These are phyloP conservation scores for Suillus bovinus DNA, from an alignment of 768 basidiomycete species.

Conservation along the genomic window DNA sequence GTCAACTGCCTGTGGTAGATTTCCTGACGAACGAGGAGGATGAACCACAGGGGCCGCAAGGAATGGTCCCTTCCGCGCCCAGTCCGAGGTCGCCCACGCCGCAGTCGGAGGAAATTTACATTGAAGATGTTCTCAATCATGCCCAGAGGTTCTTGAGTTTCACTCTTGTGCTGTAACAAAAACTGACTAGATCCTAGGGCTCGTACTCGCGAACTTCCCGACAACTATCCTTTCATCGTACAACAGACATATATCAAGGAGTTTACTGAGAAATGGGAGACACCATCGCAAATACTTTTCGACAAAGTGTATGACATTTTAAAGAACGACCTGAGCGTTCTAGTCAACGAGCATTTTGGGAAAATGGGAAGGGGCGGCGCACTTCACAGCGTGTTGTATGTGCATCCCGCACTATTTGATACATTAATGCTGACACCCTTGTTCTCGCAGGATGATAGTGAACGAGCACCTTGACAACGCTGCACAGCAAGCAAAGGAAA, in stretches of 20 bases:
- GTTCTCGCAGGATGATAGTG: constrained; percentile 43
- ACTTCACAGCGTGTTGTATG: constrained; percentile 41
- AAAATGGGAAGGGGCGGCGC: constrained; percentile 53
- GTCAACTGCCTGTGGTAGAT: constrained; percentile 7
- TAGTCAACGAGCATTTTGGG: constrained; percentile 52
- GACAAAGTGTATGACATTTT: constrained; percentile 39
- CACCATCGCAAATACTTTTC: constrained; percentile 49
- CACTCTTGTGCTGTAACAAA: background rate
- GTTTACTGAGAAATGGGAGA: constrained; percentile 48
- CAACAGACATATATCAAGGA: constrained; percentile 48
- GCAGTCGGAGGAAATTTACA: constrained; percentile 36
- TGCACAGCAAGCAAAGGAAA: constrained; percentile 37
- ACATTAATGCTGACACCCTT: background rate
- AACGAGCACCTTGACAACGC: constrained; percentile 50
- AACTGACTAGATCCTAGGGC: constrained; percentile 42
- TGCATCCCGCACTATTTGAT: background rate
- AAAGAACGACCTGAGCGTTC: constrained; percentile 36
- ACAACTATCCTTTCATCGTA: constrained; percentile 64
- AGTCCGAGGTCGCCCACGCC: constrained; percentile 5
- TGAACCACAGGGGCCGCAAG: constrained; percentile 5
- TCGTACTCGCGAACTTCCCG: constrained; percentile 69
- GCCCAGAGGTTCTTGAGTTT: constrained; percentile 40
- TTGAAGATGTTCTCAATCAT: constrained; percentile 51
- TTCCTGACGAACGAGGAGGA: constrained; percentile 46
- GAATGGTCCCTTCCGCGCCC: background rate